Base-by-base conservation (phyloP, 257 asterid species). In the Fraxinus cuspidata region DNA sequence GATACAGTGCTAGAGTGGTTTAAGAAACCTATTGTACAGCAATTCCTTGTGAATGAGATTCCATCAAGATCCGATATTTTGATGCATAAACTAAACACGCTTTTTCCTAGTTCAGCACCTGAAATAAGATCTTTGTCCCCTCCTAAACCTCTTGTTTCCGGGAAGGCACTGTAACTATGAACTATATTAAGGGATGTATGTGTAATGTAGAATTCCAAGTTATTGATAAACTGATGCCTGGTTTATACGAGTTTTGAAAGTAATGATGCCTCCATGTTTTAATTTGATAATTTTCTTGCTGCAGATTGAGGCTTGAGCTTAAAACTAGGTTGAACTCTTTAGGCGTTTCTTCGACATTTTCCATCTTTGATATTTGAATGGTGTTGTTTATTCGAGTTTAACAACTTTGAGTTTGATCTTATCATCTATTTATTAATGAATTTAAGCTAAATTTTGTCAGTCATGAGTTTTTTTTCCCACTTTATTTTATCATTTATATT, bases 1-100 rank as follows among this genome's bases (percentile, higher is more conserved):
- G 99, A 96, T 80, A 82, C 97, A 0, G 94, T 93, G 71, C 76
- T 93, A 32, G 97, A 95, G 82, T 96, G 98, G 98, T 96, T 96
- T 85, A 93, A 93, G 93, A 96, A 96, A 82, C 97, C 98, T 27
- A 93, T 96, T 10, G 98, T 96, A 27, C 98, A 93, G 85, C 97
- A 96, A 77, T 93, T 93, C 78, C 97, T 96, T 75, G 74, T 96
- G 77, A 96, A 96, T 72, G 99, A 93, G 89, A 93, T 96, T 78
- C 99, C 99, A 27, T 93, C 98, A 63, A 93, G 99, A 87, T 86
- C 97, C 0, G 99, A 96, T 65, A 89, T 96, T 83, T 85, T 96
- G 85, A 96, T 96, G 99, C 99, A 96, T 88, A 93, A 92, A 85
- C 92, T 96, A 78, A 96, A 96, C 75, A 86, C 82, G 1, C 85